Percentiles rank a stretch among this genome's conserved stretches.
These are phyloP conservation scores for Chenopodium quinoa DNA, from an alignment of 148 eudicot species.

Conservation along the genomic window DNA sequence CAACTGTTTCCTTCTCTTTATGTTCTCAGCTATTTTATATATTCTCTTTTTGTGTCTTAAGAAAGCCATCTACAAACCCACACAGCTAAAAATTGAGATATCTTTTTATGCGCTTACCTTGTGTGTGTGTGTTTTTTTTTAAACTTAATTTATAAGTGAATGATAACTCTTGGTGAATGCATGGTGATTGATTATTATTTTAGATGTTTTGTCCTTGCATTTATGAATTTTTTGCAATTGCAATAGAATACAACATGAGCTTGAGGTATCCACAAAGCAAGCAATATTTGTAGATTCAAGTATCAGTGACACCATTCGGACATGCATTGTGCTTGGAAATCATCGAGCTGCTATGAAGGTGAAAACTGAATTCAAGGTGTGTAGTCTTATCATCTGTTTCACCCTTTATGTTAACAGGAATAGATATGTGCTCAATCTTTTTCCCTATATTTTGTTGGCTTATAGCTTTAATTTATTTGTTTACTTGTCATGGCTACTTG, in stretches of 20 bases:
- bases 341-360: constrained; percentile 87
- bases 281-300: constrained; percentile 95
- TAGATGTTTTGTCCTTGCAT: background rate
- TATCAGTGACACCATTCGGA: constrained; percentile 95
- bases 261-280: constrained; percentile 89
- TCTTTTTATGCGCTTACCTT: background rate
- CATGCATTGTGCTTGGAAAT: constrained; percentile 93
- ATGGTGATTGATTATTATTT: background rate
- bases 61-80: background rate
- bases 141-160: background rate
- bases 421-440: background rate
- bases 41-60: background rate
- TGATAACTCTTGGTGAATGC: background rate
- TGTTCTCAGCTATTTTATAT: background rate
- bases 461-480: background rate
- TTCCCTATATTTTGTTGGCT: background rate
- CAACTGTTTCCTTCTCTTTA: background rate
- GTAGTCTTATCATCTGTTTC: constrained; percentile 11
- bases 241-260: constrained; percentile 84
- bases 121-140: background rate
- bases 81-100: too few relatives aligned
- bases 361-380: constrained; percentile 85
- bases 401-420: background rate
- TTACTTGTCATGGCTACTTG: constrained; percentile 17
- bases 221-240: constrained; percentile 8